Percentiles rank a stretch among this genome's conserved stretches.
Evolutionary conservation across 768 basidiomycete species (phyloP).

Genomic region (Tulasnella sp.): DNA sequence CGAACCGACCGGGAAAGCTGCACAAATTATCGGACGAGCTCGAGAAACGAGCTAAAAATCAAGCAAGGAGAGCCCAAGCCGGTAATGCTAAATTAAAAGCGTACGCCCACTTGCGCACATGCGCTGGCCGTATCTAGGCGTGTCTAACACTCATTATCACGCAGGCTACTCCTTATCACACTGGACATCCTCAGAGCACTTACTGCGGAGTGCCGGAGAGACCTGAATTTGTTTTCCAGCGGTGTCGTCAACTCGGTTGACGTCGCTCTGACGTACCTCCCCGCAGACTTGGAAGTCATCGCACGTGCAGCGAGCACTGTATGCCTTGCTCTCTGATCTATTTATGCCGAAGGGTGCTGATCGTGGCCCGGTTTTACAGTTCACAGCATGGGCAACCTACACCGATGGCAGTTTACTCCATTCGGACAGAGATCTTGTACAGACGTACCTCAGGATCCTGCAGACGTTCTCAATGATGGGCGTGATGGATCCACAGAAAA

Average conservation of each 20-base stretch:
- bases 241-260: slow-evolving; percentile 57
- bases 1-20: slow-evolving; percentile 71
- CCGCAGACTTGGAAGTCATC: slow-evolving; percentile 56
- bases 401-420: slow-evolving; percentile 79
- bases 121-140: background rate
- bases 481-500: slow-evolving; percentile 32
- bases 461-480: slow-evolving; percentile 54
- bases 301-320: slow-evolving; percentile 74
- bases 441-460: slow-evolving; percentile 58
- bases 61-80: slow-evolving; percentile 54
- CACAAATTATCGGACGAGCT: slow-evolving; percentile 63
- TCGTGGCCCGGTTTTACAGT: slow-evolving; percentile 32
- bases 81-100: slow-evolving; percentile 72
- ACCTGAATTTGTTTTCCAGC: slow-evolving; percentile 63
- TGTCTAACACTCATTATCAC: background rate
- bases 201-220: slow-evolving; percentile 76
- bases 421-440: slow-evolving; percentile 56
- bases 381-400: slow-evolving; percentile 85
- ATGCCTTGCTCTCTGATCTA: slow-evolving; percentile 24
- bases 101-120: slow-evolving; percentile 35
- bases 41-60: slow-evolving; percentile 56
- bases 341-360: background rate
- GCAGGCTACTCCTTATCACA: slow-evolving; percentile 68
- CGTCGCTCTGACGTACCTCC: slow-evolving; percentile 33
- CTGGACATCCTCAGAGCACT: slow-evolving; percentile 71